Evolutionary conservation across 352 stramenopile species (phyloP).

Genomic region (Phytopythium litorale): DNA sequence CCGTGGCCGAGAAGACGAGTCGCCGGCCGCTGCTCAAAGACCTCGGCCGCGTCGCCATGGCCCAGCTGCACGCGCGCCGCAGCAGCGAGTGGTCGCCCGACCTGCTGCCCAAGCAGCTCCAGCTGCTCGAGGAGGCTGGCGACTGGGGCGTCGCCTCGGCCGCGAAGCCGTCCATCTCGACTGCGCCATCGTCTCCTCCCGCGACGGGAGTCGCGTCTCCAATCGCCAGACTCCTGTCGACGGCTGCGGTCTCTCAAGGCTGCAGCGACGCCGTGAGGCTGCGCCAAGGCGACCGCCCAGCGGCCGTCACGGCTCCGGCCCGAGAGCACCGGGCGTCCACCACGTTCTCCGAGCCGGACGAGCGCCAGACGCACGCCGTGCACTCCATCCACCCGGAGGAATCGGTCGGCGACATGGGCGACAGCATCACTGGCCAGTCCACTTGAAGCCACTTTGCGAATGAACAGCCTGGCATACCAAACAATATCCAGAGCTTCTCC

Average conservation of each 20-base stretch:
- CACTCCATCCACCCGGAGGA: slow-evolving; percentile 3
- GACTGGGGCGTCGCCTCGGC: too few relatives aligned
- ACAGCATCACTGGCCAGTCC: neutral
- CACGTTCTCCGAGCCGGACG: neutral
- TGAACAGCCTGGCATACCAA: too few relatives aligned
- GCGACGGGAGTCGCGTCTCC: neutral
- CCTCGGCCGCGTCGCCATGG: slow-evolving; percentile 59
- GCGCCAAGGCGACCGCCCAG: too few relatives aligned
- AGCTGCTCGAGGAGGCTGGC: slow-evolving; percentile 38
- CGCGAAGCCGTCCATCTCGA: too few relatives aligned
- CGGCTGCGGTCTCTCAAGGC: neutral
- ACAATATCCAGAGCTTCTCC: neutral
- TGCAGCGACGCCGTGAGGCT: too few relatives aligned
- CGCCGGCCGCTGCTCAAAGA: slow-evolving; percentile 47
- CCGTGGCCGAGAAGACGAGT: slow-evolving; percentile 55
- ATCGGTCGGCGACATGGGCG: neutral
- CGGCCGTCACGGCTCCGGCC: neutral
- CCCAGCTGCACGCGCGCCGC: slow-evolving; percentile 50
- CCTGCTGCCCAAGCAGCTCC: slow-evolving; percentile 54
- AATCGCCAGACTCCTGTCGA: neutral
- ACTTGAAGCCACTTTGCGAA: neutral
- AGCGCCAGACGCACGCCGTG: neutral
- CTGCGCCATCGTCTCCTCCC: neutral
- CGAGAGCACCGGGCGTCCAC: neutral
- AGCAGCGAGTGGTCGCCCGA: slow-evolving; percentile 75